A percentile compares a stretch with the other conserved stretches of the same genome.
These are phyloP conservation scores for Salvia miltiorrhiza DNA, from an alignment of 257 asterid species.

Conservation along the genomic window DNA sequence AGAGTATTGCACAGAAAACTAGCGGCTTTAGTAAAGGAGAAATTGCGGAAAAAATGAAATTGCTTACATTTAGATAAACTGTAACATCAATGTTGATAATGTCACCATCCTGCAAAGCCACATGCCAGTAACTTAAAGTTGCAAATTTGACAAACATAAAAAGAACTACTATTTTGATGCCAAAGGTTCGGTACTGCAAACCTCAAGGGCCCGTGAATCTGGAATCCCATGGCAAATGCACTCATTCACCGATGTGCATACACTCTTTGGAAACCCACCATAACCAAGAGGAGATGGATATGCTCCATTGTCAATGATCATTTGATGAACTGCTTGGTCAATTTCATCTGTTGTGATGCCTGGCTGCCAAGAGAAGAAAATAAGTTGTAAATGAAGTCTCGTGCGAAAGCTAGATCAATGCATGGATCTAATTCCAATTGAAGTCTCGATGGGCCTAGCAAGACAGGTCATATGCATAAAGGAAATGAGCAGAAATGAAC, in stretches of 20 bases:
- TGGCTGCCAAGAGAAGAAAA: conserved; percentile 78
- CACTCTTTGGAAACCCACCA: conserved; percentile 97
- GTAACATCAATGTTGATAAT: conserved; percentile 95
- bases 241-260: conserved; percentile 97
- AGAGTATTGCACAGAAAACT: conserved; percentile 2
- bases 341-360: conserved; percentile 94
- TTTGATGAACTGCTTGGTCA: conserved; percentile 91
- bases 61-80: conserved; percentile 89
- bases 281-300: conserved; percentile 99
- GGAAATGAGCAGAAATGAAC: conserved; percentile 35
- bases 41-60: not conserved
- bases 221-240: conserved; percentile 99
- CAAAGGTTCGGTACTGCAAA: conserved; percentile 29
- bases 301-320: conserved; percentile 89
- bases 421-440: not conserved
- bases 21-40: conserved; percentile 8
- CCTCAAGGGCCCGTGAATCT: conserved; percentile 94
- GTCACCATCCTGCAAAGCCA: conserved; percentile 86
- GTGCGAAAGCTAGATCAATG: conserved; percentile 3
- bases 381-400: conserved; percentile 18
- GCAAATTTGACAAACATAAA: not conserved
- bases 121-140: conserved; percentile 9
- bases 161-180: not conserved
- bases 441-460: not conserved
- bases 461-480: not conserved